Conservation (phyloP, 495 filamentous ascomycete genomes). For the Penicillium bovifimosum region DNA sequence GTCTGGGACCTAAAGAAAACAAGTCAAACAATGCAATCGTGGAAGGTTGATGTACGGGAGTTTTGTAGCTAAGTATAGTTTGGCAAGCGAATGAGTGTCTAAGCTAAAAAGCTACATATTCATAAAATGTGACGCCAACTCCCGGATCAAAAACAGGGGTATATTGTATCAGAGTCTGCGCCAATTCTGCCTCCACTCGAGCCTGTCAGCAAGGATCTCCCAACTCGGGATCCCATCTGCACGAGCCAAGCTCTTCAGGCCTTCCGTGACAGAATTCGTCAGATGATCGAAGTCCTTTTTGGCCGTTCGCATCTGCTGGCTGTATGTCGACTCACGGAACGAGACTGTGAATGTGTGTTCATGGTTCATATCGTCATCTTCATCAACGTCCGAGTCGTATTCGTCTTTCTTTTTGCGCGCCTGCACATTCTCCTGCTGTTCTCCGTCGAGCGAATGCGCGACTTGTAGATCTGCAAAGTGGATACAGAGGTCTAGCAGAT, state of each 20-base stretch:
- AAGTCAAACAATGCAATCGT: too few species aligned
- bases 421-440: not conserved
- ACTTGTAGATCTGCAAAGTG: conserved; percentile 45
- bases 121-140: not conserved
- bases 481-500: conserved; percentile 55
- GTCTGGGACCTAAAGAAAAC: too few species aligned
- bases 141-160: not conserved
- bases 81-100: too few species aligned
- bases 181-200: conserved; percentile 28
- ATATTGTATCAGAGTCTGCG: not conserved
- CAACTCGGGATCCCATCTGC: conserved; percentile 42
- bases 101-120: too few species aligned
- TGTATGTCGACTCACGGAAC: conserved; percentile 26
- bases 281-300: conserved; percentile 36
- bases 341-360: conserved; percentile 25
- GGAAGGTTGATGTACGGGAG: too few species aligned
- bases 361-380: conserved; percentile 17
- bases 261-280: conserved; percentile 38
- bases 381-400: conserved; percentile 17
- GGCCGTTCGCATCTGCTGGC: conserved; percentile 30
- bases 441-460: conserved; percentile 15
- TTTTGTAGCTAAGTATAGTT: too few species aligned
- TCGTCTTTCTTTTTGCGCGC: not conserved
- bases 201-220: conserved; percentile 46
- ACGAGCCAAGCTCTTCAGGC: conserved; percentile 42